Percentiles rank a stretch among this genome's conserved stretches.
Evolutionary conservation across 495 filamentous ascomycete species (phyloP).

Genomic region (Annulohypoxylon moriforme): DNA sequence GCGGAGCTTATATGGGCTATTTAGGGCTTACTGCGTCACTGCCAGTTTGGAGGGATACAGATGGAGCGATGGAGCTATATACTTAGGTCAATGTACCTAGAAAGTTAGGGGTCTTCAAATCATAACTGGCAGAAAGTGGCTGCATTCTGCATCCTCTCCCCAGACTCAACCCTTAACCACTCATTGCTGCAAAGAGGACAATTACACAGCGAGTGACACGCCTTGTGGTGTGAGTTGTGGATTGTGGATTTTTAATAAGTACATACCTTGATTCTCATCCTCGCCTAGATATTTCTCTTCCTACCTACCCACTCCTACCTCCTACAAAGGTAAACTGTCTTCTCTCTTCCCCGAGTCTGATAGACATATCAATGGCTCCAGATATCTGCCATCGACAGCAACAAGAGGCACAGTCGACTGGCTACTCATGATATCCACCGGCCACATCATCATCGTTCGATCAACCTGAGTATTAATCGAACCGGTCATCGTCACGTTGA

Average conservation of each 20-base stretch:
- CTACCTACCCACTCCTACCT: conserved; percentile 5
- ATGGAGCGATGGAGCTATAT: conserved; percentile 16
- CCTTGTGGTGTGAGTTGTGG: conserved; percentile 8
- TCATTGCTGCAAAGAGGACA: conserved; percentile 30
- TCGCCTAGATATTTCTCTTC: conserved; percentile 14
- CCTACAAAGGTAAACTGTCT: conserved; percentile 11
- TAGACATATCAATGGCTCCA: conserved; percentile 39
- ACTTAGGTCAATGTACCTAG: background rate
- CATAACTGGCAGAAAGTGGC: background rate
- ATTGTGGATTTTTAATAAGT: conserved; percentile 18
- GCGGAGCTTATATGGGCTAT: conserved; percentile 25
- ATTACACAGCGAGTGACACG: conserved; percentile 2
- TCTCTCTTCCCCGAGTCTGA: conserved; percentile 13
- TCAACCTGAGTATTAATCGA: conserved; percentile 2
- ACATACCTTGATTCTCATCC: conserved; percentile 16
- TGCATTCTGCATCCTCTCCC: conserved; percentile 21
- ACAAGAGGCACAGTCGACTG: conserved; percentile 39
- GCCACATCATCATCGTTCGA: conserved; percentile 23
- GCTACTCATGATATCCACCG: conserved; percentile 37
- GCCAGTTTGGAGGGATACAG: conserved; percentile 7
- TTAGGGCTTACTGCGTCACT: conserved; percentile 33
- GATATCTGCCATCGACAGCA: conserved; percentile 29
- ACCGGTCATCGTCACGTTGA: conserved; percentile 11
- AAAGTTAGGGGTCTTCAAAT: background rate
- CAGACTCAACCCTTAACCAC: conserved; percentile 12